Evolutionary conservation across 176 grass and related monocot genomes (phyloP), one percentile per base, ranked within the genome.

Genomic region (Leersia perrieri): DNA sequence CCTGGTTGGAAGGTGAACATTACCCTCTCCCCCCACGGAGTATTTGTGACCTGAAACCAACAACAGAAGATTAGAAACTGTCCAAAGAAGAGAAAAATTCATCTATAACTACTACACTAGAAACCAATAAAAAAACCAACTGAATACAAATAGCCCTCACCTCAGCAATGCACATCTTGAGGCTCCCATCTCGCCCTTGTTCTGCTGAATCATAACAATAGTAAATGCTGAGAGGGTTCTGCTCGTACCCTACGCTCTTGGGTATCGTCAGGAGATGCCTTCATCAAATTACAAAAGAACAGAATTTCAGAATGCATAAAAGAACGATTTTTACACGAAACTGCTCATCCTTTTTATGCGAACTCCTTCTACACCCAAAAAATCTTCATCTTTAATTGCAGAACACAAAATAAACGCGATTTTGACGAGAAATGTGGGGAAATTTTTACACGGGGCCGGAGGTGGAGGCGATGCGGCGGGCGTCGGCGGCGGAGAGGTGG

Each of bases 141-240:
- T 23, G 9, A 79, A 61, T 30, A 44, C 11, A 64, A 12, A 57
- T 1, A 44, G 1, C 14, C 8, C 45, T 41, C 26, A 93, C 92
- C 89, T 98, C 92, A 40, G 96, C 96, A 73, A 95, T 98, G 84
- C 96, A 98, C 79, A 89, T 88, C 30, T 76, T 89, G 55, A 95
- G 88, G 42, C 45, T 33, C 60, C 31, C 79, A 57, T 72, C 15
- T 75, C 75, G 66, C 42, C 63, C 73, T 44, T 89, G 80, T 28
- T 29, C 78, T 5, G 45, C 62, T 18, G 31, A 71, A n/a, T 95
- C 76, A 28, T 98, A 95, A 82, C 96, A 98, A 79, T 95, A 93
- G 78, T 95, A 98, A 53, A 98, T 88, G 73, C 96, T 98, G 15
- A 91, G 83, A 2, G 96, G 96, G 64, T 98, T 98, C 92, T 98